Conservation (phyloP, 202 grass and related monocot genomes). For the Carex arenaria region DNA sequence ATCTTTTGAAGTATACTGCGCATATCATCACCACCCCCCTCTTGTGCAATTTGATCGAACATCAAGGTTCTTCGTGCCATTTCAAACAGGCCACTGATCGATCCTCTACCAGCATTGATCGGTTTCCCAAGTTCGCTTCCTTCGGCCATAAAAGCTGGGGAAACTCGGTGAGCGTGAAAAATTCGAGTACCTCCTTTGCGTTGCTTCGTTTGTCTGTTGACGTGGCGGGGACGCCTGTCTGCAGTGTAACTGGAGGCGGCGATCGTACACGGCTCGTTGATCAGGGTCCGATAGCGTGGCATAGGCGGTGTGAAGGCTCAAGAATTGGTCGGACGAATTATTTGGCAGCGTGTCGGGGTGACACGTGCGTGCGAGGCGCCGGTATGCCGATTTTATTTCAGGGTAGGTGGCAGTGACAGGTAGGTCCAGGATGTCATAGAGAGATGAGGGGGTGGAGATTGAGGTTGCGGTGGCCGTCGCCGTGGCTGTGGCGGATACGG, state of each 20-base stretch:
- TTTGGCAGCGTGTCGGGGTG: conserved; percentile 11
- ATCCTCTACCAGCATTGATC: conserved; percentile 69
- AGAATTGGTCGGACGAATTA: conserved; percentile 47
- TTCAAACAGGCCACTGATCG: background rate
- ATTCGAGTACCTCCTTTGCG: background rate
- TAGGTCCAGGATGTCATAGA: conserved; percentile 16
- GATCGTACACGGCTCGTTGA: conserved; percentile 73
- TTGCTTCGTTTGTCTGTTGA: conserved; percentile 10
- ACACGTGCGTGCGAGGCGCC: conserved; percentile 7
- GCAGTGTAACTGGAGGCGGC: conserved; percentile 19
- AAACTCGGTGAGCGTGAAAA: conserved; percentile 46
- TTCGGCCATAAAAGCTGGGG: conserved; percentile 19
- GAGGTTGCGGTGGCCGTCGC: background rate
- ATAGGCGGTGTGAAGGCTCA: conserved; percentile 77
- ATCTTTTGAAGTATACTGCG: background rate
- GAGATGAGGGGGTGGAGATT: background rate
- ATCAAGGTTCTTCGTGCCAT: background rate
- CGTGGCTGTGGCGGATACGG: background rate
- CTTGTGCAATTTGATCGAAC: background rate
- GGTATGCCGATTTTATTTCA: conserved; percentile 22
- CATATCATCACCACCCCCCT: background rate
- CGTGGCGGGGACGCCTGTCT: conserved; percentile 23
- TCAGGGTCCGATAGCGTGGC: conserved; percentile 62
- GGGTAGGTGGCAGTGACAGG: conserved; percentile 21
- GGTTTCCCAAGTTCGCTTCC: conserved; percentile 76